Evolutionary conservation across 2,329 filamentous ascomycete species (phyloP).

Genomic region (Lecanosticta acicola): DNA sequence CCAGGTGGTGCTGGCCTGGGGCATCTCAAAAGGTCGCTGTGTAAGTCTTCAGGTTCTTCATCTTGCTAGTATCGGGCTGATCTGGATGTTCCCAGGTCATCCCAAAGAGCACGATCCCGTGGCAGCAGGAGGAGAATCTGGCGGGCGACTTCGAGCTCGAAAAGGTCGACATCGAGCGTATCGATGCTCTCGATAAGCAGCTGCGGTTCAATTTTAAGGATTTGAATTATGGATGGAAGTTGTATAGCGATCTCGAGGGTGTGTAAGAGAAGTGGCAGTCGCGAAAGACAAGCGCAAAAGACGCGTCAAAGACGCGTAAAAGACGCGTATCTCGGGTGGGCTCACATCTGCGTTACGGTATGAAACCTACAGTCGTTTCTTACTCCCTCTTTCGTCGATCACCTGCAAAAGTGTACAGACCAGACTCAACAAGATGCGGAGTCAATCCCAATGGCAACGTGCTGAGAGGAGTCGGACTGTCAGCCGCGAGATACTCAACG

Average conservation of each 20-base stretch:
- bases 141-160: constrained; percentile 32
- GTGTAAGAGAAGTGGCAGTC: constrained; percentile 2
- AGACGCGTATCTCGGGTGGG: too few species aligned
- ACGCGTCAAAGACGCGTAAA: not conserved
- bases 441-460: too few species aligned
- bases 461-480: too few species aligned
- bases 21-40: constrained; percentile 30
- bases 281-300: not conserved
- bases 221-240: constrained; percentile 18
- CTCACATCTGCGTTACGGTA: not conserved
- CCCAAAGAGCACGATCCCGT: constrained; percentile 35
- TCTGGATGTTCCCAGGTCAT: constrained; percentile 18
- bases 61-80: too few species aligned
- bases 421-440: too few species aligned
- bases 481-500: too few species aligned
- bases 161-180: constrained; percentile 42
- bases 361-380: not conserved
- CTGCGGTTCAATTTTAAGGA: constrained; percentile 21
- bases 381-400: too few species aligned
- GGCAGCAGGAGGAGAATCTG: constrained; percentile 30
- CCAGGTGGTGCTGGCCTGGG: constrained; percentile 35
- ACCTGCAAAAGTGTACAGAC: too few species aligned
- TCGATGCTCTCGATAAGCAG: constrained; percentile 33
- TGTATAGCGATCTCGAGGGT: constrained; percentile 27
- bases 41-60: constrained; percentile 12